Evolutionary conservation across 2,329 filamentous ascomycete genomes (phyloP).

Genomic region (Lasiodiplodia hormozganensis): DNA sequence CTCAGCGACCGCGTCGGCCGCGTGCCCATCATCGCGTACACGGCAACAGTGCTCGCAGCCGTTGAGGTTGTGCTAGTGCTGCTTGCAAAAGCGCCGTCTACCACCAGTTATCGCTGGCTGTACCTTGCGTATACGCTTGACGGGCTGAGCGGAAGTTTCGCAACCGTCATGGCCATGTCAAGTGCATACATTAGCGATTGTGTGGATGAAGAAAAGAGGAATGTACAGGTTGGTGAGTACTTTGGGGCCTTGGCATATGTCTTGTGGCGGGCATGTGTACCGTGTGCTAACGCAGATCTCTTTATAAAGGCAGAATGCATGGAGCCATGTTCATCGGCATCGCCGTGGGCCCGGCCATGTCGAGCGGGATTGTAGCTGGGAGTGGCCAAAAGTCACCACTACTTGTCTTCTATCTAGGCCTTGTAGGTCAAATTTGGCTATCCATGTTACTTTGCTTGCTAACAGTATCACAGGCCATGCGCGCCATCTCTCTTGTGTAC

Average conservation of each 20-base stretch:
- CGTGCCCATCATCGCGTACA: slow-evolving; percentile 27
- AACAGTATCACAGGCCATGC: slow-evolving; percentile 22
- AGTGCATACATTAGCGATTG: slow-evolving; percentile 32
- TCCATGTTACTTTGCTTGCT: background rate
- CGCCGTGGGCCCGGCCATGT: slow-evolving; percentile 30
- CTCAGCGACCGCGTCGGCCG: slow-evolving; percentile 32
- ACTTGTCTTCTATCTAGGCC: slow-evolving; percentile 32
- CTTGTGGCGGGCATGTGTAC: background rate
- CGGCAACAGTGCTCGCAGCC: slow-evolving; percentile 19
- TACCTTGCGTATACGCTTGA: slow-evolving; percentile 30
- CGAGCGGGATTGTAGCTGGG: slow-evolving; percentile 17
- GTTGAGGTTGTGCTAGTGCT: slow-evolving; percentile 28
- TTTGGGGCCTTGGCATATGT: background rate
- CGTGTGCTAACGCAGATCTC: background rate
- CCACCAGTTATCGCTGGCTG: slow-evolving; percentile 28
- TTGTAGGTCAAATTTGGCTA: background rate
- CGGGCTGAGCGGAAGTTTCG: slow-evolving; percentile 31
- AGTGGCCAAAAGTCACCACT: slow-evolving; percentile 27
- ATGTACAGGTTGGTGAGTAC: slow-evolving; percentile 29
- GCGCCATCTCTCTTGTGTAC: slow-evolving; percentile 29
- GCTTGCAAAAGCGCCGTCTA: slow-evolving; percentile 18
- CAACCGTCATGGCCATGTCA: slow-evolving; percentile 32
- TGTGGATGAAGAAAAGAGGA: slow-evolving; percentile 27
- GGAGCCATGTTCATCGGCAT: slow-evolving; percentile 33
- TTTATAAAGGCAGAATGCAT: slow-evolving; percentile 28